These are phyloP conservation scores for Teunomyces barrocoloradensis DNA, from an alignment of 805 yeast species.

Conservation along the genomic window DNA sequence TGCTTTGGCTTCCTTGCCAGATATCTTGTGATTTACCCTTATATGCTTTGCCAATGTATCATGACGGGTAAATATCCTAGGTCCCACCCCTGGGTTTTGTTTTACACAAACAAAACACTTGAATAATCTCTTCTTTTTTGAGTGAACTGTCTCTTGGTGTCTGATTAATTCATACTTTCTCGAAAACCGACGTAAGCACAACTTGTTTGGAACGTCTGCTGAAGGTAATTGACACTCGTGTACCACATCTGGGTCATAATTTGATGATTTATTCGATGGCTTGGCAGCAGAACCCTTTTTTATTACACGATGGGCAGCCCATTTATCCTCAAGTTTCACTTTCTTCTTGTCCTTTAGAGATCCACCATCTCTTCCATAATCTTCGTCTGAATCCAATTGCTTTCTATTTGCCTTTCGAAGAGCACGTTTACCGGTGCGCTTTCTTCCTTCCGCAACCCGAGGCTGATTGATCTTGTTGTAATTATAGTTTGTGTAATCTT, in stretches of 20 bases:
- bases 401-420: background rate
- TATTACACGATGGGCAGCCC: constrained; percentile 28
- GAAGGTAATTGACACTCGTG: constrained; percentile 47
- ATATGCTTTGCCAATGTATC: constrained; percentile 95
- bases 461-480: constrained; percentile 20
- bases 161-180: constrained; percentile 87
- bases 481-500: constrained; percentile 30
- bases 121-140: constrained; percentile 78
- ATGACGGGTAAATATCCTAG: constrained; percentile 86
- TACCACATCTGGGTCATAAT: constrained; percentile 46
- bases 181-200: constrained; percentile 43
- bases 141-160: constrained; percentile 96
- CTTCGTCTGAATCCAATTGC: background rate
- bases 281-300: constrained; percentile 21
- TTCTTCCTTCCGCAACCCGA: background rate
- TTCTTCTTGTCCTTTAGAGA: constrained; percentile 14
- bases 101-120: constrained; percentile 85
- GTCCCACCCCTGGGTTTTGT: constrained; percentile 51
- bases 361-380: background rate
- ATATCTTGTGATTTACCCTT: constrained; percentile 44
- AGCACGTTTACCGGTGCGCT: background rate
- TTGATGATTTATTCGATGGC: constrained; percentile 33
- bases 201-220: constrained; percentile 39
- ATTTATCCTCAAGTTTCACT: constrained; percentile 21
- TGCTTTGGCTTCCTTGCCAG: constrained; percentile 47